Percentiles rank a stretch among this genome's conserved stretches.
These are phyloP conservation scores for Hypomyces rosellus DNA, from an alignment of 2,329 filamentous ascomycete genomes.

Conservation along the genomic window DNA sequence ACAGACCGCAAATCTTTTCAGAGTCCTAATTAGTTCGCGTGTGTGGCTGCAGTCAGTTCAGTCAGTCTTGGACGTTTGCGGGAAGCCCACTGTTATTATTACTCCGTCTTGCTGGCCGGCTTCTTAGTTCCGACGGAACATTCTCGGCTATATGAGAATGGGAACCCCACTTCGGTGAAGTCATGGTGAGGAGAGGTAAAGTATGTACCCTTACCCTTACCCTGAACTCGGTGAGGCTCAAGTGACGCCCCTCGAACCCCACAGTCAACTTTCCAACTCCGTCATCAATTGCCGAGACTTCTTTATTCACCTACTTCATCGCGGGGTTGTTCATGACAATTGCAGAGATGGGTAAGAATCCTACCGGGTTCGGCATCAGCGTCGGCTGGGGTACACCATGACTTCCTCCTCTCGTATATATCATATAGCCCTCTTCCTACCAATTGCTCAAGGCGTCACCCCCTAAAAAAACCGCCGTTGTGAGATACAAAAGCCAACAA, in stretches of 20 bases:
- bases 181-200: neutral
- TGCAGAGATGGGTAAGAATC: no score
- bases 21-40: no score
- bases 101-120: no score
- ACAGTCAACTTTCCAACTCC: conserved; percentile 10
- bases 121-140: no score
- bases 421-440: neutral
- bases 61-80: no score
- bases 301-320: neutral
- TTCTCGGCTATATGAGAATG: no score
- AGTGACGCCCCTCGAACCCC: neutral
- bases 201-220: neutral
- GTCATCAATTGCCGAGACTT: conserved; percentile 23
- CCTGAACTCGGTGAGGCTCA: conserved; percentile 6
- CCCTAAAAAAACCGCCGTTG: neutral
- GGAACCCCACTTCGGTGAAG: neutral
- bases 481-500: neutral
- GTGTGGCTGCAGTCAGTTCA: no score
- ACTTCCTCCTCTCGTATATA: neutral
- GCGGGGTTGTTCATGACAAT: conserved; percentile 1
- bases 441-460: neutral
- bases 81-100: no score
- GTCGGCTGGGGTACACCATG: no score
- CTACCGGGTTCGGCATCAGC: no score
- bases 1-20: no score